A percentile compares a stretch with the other conserved stretches of the same genome.
phyloP scores from a whole-genome alignment of 2,329 filamentous ascomycete species.

The Zasmidium angulare region DNA sequence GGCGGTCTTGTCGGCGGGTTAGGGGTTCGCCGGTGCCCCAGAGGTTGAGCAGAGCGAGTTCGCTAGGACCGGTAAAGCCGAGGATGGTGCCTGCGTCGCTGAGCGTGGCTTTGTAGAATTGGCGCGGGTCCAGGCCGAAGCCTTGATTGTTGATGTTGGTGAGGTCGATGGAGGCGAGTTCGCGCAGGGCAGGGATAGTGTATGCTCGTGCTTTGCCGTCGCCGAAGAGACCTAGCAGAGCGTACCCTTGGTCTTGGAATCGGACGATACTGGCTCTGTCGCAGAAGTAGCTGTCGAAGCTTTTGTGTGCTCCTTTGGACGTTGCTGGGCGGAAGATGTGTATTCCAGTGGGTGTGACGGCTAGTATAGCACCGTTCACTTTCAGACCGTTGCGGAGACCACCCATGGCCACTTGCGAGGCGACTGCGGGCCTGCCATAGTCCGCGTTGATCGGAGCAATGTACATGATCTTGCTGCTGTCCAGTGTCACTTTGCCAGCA shows the following conservation, averaged over 20 bases:
- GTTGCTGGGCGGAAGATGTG: conserved; percentile 83
- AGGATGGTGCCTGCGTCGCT: conserved; percentile 78
- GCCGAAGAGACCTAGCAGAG: conserved; percentile 79
- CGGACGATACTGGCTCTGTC: conserved; percentile 76
- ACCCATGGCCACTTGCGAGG: conserved; percentile 73
- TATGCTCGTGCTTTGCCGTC: conserved; percentile 78
- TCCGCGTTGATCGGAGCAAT: conserved; percentile 79
- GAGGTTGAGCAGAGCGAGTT: conserved; percentile 77
- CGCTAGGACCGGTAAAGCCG: conserved; percentile 84
- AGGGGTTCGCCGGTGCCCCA: conserved; percentile 74
- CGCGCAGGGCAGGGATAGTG: conserved; percentile 83
- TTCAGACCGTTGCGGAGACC: conserved; percentile 71
- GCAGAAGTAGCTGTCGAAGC: conserved; percentile 80
- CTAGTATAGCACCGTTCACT: conserved; percentile 78
- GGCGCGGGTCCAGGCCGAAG: conserved; percentile 64
- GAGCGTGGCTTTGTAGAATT: conserved; percentile 69
- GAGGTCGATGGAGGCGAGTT: conserved; percentile 69
- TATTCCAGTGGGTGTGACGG: conserved; percentile 71
- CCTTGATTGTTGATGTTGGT: conserved; percentile 47
- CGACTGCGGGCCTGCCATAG: conserved; percentile 71
- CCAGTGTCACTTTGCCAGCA: conserved; percentile 66
- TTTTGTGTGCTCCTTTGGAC: conserved; percentile 86
- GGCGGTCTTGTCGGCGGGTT: conserved; percentile 60
- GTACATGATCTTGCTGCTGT: conserved; percentile 65
- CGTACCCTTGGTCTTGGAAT: conserved; percentile 69